Conservation (phyloP, 139 green algal genomes). For the Choricystis sp. region DNA sequence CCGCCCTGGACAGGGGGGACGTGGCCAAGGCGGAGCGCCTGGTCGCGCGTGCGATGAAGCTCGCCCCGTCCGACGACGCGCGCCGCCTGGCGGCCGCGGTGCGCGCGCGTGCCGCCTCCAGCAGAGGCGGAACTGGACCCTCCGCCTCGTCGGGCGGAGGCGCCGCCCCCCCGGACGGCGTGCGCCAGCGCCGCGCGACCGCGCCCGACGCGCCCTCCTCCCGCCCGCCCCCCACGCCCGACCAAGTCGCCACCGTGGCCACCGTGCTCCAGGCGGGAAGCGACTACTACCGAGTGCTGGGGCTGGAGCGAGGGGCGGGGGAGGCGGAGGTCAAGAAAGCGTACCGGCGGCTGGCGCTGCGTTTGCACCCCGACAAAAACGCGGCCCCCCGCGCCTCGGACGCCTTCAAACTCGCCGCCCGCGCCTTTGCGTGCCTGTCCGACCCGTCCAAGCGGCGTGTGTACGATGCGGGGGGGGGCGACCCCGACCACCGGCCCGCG, state of each 20-base stretch:
- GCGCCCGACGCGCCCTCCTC: neutral
- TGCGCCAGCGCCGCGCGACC: slow-evolving; percentile 11
- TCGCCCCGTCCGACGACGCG: slow-evolving; percentile 34
- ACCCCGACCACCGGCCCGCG: slow-evolving; percentile 5
- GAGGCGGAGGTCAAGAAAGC: slow-evolving; percentile 61
- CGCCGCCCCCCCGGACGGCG: neutral
- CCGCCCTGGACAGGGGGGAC: slow-evolving; percentile 19
- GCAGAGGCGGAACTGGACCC: too few relatives aligned
- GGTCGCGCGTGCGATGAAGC: slow-evolving; percentile 29
- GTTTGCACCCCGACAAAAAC: slow-evolving; percentile 91
- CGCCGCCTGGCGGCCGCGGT: neutral
- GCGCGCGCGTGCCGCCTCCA: neutral
- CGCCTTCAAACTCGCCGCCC: slow-evolving; percentile 49
- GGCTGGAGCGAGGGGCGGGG: slow-evolving; percentile 5
- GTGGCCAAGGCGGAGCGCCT: slow-evolving; percentile 30
- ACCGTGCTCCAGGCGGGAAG: slow-evolving; percentile 1
- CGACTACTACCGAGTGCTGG: slow-evolving; percentile 37
- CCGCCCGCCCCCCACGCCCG: neutral
- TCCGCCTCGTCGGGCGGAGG: too few relatives aligned
- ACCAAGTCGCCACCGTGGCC: neutral
- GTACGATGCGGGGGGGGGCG: slow-evolving; percentile 44
- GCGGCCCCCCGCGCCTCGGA: slow-evolving; percentile 29
- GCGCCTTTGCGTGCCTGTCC: slow-evolving; percentile 45
- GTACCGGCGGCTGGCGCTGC: slow-evolving; percentile 71
- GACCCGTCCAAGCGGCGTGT: slow-evolving; percentile 32